A percentile compares a stretch with the other conserved stretches of the same genome.
Conservation (phyloP, 495 filamentous ascomycete genomes). For the Pyrenula aspistea region DNA sequence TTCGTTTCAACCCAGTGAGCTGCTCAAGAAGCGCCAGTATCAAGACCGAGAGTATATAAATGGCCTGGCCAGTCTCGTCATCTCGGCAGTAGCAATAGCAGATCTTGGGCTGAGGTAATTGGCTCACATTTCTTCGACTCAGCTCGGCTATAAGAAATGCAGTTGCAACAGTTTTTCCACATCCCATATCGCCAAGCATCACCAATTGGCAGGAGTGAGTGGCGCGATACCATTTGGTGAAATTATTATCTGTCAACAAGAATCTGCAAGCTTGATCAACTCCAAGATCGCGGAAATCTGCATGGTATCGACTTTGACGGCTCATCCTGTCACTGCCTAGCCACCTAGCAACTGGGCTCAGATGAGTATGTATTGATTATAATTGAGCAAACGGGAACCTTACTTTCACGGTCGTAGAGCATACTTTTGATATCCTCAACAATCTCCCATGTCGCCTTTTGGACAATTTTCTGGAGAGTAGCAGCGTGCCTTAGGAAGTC, state of each 20-base stretch:
- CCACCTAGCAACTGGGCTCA: constrained; percentile 3
- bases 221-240: constrained; percentile 6
- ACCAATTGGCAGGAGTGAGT: constrained; percentile 8
- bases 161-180: constrained; percentile 14
- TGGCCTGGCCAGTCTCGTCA: constrained; percentile 8
- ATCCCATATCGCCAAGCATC: constrained; percentile 15
- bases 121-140: constrained; percentile 6
- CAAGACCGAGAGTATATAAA: constrained; percentile 8
- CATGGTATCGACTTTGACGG: constrained; percentile 5
- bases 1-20: constrained; percentile 8
- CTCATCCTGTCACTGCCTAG: constrained; percentile 8
- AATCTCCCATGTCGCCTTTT: constrained; percentile 13
- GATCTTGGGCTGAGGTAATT: constrained; percentile 13
- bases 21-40: constrained; percentile 10
- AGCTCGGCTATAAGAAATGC: constrained; percentile 13
- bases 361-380: constrained; percentile 2
- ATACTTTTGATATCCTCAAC: constrained; percentile 9
- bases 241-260: constrained; percentile 4
- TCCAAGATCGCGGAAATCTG: constrained; percentile 4
- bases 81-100: constrained; percentile 16
- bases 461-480: constrained; percentile 6
- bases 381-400: constrained; percentile 1
- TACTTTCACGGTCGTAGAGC: constrained; percentile 15
- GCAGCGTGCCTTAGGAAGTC: constrained; percentile 10
- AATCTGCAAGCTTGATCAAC: constrained; percentile 8